Conservation (phyloP, 306 rosid genomes). For the Quercus gilva region DNA sequence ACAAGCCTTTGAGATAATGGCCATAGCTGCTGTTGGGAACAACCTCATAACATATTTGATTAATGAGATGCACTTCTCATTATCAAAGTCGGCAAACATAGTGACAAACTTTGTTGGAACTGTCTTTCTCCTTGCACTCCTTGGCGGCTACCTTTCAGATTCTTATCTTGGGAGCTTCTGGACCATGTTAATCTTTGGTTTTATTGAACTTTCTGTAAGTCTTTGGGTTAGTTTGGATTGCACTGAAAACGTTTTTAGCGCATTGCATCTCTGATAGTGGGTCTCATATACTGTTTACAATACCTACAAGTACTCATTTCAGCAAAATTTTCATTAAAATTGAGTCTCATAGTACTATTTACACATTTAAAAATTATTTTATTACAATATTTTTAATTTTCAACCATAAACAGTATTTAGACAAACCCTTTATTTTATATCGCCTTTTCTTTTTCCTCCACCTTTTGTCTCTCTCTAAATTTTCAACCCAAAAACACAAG, state of each 20-base stretch:
- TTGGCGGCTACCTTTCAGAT: constrained; percentile 91
- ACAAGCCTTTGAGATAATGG: constrained; percentile 95
- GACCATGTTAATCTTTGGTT: constrained; percentile 93
- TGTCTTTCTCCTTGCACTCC: constrained; percentile 81
- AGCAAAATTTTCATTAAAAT: too few relatives aligned
- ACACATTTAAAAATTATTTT: too few relatives aligned
- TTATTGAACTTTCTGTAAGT: constrained; percentile 84
- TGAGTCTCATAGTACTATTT: too few relatives aligned
- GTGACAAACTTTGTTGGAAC: constrained; percentile 99
- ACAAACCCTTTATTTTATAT: too few relatives aligned
- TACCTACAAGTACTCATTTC: rapidly evolving
- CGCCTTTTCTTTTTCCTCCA: background rate
- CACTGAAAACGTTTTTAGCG: too few relatives aligned
- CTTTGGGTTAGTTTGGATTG: too few relatives aligned
- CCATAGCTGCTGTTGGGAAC: constrained; percentile 98
- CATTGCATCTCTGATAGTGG: too few relatives aligned
- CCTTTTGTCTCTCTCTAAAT: background rate
- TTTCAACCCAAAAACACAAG: background rate
- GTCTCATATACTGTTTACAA: too few relatives aligned
- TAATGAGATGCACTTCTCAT: constrained; percentile 87
- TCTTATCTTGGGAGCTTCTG: constrained; percentile 94
- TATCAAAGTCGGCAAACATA: constrained; percentile 75
- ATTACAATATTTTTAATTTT: too few relatives aligned
- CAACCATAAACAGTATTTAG: too few relatives aligned
- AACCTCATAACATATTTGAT: constrained; percentile 91